Conservation (phyloP, 768 basidiomycete genomes). For the Pholiota molesta region DNA sequence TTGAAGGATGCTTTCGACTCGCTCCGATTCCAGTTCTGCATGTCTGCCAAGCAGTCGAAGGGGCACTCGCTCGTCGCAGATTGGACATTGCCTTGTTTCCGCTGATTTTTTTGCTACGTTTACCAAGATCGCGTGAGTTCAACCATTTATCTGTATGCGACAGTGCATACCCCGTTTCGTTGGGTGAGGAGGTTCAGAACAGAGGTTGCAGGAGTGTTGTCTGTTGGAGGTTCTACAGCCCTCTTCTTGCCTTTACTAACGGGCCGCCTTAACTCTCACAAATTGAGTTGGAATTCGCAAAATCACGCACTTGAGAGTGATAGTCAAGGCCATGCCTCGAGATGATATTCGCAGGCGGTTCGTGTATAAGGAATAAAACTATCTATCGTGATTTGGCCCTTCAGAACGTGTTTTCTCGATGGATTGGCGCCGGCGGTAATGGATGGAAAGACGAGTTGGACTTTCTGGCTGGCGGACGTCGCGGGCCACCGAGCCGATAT, state of each 20-base stretch:
- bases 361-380: slow-evolving; percentile 12
- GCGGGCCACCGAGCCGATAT: no score
- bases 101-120: slow-evolving; percentile 54
- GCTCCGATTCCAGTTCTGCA: slow-evolving; percentile 64
- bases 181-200: slow-evolving; percentile 35
- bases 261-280: slow-evolving; percentile 11
- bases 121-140: slow-evolving; percentile 4
- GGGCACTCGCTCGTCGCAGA: slow-evolving; percentile 74
- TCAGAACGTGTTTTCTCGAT: slow-evolving; percentile 27
- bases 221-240: slow-evolving; percentile 34
- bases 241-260: slow-evolving; percentile 50
- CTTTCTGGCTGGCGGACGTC: not conserved
- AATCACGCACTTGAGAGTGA: slow-evolving; percentile 37
- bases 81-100: slow-evolving; percentile 75
- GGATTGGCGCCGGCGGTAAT: slow-evolving; percentile 31
- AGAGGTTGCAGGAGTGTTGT: slow-evolving; percentile 39
- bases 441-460: slow-evolving; percentile 28
- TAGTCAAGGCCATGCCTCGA: slow-evolving; percentile 25
- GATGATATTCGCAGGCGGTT: slow-evolving; percentile 10
- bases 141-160: not conserved
- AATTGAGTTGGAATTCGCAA: slow-evolving; percentile 10
- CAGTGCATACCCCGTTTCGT: slow-evolving; percentile 52
- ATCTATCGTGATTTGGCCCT: slow-evolving; percentile 11
- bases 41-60: slow-evolving; percentile 71
- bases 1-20: slow-evolving; percentile 68